phyloP scores from a whole-genome alignment of 441 rosid genomes.

The Melastoma candidum region DNA sequence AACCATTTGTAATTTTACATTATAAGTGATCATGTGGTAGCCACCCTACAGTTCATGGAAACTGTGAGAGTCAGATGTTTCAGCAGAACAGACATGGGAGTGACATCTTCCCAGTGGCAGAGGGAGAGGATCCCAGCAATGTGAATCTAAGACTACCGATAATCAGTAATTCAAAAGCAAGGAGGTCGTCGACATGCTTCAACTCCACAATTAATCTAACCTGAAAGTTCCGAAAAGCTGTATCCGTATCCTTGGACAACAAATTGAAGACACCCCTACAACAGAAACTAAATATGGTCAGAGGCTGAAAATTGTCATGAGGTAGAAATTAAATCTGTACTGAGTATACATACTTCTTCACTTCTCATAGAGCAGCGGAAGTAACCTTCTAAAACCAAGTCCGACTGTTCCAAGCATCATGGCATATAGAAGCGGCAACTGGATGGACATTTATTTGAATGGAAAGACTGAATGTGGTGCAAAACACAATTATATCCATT shows the following conservation, averaged over 20 bases:
- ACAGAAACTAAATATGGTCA: slow-evolving; percentile 17
- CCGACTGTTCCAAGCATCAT: slow-evolving; percentile 97
- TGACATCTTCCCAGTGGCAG: slow-evolving; percentile 75
- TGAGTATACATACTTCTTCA: slow-evolving; percentile 22
- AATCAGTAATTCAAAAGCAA: background rate
- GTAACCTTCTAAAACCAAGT: slow-evolving; percentile 87
- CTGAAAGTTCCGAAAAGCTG: slow-evolving; percentile 87
- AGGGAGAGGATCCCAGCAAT: slow-evolving; percentile 94
- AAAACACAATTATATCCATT: too few species aligned
- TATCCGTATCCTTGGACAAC: slow-evolving; percentile 75
- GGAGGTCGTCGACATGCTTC: too few species aligned
- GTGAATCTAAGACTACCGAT: slow-evolving; percentile 95
- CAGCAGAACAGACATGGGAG: slow-evolving; percentile 87
- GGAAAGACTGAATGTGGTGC: too few species aligned
- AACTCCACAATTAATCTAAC: slow-evolving; percentile 18
- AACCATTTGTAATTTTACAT: background rate
- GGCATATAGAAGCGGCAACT: slow-evolving; percentile 37
- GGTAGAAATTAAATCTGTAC: background rate
- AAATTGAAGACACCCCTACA: slow-evolving; percentile 82
- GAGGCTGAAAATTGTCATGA: background rate
- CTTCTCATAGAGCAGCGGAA: slow-evolving; percentile 88
- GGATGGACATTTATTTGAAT: too few species aligned
- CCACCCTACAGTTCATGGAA: slow-evolving; percentile 59
- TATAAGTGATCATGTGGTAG: too few species aligned
- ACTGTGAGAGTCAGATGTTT: slow-evolving; percentile 98